Evolutionary conservation across 2,329 filamentous ascomycete species (phyloP).

Genomic region (Waltergamsia citrina): DNA sequence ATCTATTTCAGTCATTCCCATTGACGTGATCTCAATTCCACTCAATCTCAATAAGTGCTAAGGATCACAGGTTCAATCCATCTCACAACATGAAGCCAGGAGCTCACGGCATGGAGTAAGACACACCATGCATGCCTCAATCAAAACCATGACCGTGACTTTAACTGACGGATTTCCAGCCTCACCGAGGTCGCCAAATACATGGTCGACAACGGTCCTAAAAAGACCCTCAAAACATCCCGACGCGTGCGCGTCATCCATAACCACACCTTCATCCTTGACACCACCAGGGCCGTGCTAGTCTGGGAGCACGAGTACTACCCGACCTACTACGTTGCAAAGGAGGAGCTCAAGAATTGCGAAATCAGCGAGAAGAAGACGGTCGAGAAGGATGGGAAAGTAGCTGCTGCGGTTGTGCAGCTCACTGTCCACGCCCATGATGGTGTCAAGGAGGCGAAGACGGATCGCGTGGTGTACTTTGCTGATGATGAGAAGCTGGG

Average conservation of each 20-base stretch:
- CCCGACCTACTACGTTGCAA: conserved; percentile 33
- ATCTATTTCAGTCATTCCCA: no score
- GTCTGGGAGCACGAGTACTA: conserved; percentile 39
- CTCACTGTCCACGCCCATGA: conserved; percentile 16
- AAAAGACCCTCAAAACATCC: conserved; percentile 9
- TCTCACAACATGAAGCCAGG: neutral
- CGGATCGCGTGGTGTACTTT: conserved; percentile 27
- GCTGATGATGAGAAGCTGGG: conserved; percentile 24
- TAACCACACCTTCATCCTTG: conserved; percentile 21
- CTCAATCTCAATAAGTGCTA: no score
- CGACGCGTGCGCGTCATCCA: conserved; percentile 23
- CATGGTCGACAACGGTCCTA: conserved; percentile 12
- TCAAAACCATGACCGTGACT: no score
- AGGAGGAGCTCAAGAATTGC: conserved; percentile 16
- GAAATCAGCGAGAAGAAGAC: conserved; percentile 14
- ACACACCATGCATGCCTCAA: neutral
- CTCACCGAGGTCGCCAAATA: conserved; percentile 15
- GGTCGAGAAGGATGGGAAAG: conserved; percentile 14
- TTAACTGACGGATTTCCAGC: no score
- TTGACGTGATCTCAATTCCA: no score
- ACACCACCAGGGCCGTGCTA: conserved; percentile 24
- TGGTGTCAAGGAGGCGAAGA: conserved; percentile 12
- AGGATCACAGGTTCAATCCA: no score
- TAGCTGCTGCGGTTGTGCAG: conserved; percentile 17
- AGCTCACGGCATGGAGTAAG: neutral